Evolutionary conservation across 208 protist species (phyloP).

Genomic region (Trypanosoma platydactyli): DNA sequence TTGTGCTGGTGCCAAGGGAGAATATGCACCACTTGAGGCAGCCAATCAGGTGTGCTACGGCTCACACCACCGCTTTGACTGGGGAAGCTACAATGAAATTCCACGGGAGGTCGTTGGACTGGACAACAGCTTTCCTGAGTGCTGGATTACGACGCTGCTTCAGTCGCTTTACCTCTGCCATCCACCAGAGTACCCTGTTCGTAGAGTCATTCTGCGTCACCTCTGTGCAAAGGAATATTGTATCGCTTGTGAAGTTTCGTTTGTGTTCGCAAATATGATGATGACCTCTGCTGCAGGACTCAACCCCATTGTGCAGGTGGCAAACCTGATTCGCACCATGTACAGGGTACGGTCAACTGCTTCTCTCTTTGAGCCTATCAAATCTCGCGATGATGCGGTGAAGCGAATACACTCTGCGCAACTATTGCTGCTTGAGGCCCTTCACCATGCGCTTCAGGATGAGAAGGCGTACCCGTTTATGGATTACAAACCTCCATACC

Average conservation of each 20-base stretch:
- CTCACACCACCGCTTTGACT: slow-evolving; percentile 80
- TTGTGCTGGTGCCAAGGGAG: slow-evolving; percentile 38
- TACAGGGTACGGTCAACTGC: slow-evolving; percentile 60
- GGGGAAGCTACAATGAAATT: slow-evolving; percentile 80
- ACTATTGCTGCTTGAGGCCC: slow-evolving; percentile 63
- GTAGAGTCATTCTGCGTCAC: slow-evolving; percentile 76
- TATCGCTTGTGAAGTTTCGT: slow-evolving; percentile 85
- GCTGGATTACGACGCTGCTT: slow-evolving; percentile 80
- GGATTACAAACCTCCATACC: slow-evolving; percentile 49
- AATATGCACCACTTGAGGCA: slow-evolving; percentile 82
- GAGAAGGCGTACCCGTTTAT: slow-evolving; percentile 79
- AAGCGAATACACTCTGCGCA: slow-evolving; percentile 82
- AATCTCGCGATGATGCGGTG: slow-evolving; percentile 82
- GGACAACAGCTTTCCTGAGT: slow-evolving; percentile 91
- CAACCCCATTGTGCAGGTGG: slow-evolving; percentile 84
- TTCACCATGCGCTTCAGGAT: slow-evolving; percentile 82
- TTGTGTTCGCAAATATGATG: slow-evolving; percentile 90
- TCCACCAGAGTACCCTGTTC: slow-evolving; percentile 77
- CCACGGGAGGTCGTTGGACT: slow-evolving; percentile 76
- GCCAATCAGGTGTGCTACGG: slow-evolving; percentile 83
- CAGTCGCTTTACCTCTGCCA: slow-evolving; percentile 88
- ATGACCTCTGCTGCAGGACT: slow-evolving; percentile 60
- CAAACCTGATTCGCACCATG: slow-evolving; percentile 81
- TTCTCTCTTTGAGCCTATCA: slow-evolving; percentile 64
- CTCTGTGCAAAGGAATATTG: slow-evolving; percentile 85